Percentiles rank a stretch among this genome's conserved stretches.
Conservation (phyloP, 352 stramenopile species). For the Pythium periplocum region DNA sequence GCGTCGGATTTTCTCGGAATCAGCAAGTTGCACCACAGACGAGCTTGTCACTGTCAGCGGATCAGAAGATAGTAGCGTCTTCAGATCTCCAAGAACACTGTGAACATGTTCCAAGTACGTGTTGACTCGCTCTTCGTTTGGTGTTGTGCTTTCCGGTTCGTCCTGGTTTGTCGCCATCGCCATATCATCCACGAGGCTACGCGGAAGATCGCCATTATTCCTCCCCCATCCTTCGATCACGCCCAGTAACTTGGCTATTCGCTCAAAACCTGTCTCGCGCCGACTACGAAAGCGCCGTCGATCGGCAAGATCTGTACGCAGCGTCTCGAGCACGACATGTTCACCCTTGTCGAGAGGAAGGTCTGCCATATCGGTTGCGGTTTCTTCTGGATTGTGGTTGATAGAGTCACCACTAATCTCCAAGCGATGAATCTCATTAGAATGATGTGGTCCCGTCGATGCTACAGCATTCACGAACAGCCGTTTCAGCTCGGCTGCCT, state of each 20-base stretch:
- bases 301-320: conserved; percentile 12
- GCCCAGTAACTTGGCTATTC: conserved; percentile 12
- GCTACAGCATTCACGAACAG: conserved; percentile 40
- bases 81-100: conserved; percentile 26
- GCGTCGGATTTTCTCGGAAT: conserved; percentile 45
- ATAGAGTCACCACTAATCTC: no score
- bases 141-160: conserved; percentile 5
- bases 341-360: background rate
- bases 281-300: conserved; percentile 7
- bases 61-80: conserved; percentile 36
- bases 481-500: conserved; percentile 61
- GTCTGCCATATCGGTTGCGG: no score
- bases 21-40: conserved; percentile 37
- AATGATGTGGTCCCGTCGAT: background rate
- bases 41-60: conserved; percentile 40
- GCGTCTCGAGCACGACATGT: conserved; percentile 12
- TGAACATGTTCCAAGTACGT: conserved; percentile 28
- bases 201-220: conserved; percentile 22
- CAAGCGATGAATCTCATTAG: background rate
- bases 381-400: no score
- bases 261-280: conserved; percentile 6
- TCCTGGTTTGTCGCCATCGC: conserved; percentile 18
- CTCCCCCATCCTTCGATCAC: conserved; percentile 37
- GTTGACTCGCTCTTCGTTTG: conserved; percentile 9
- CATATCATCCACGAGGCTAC: conserved; percentile 25